These are phyloP conservation scores for Mycena vulgaris DNA, from an alignment of 768 basidiomycete species.

Conservation along the genomic window DNA sequence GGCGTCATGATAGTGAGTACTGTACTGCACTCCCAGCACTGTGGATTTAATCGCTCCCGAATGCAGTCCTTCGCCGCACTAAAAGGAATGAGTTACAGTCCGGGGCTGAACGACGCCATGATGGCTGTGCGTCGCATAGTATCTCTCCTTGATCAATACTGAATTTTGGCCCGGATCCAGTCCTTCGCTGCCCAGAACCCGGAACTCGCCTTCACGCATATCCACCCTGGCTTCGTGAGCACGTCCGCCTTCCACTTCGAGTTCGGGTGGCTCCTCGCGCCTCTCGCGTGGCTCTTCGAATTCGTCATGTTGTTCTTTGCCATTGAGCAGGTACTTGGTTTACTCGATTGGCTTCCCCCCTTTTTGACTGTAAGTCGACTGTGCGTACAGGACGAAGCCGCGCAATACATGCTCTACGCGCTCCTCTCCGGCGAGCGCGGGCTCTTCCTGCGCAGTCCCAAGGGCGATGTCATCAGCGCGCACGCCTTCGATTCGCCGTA, in stretches of 20 bases:
- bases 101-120: conserved; percentile 16
- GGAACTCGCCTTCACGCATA: conserved; percentile 14
- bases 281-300: conserved; percentile 5
- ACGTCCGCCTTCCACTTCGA: not conserved
- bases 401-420: conserved; percentile 15
- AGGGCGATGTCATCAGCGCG: conserved; percentile 11
- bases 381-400: conserved; percentile 23
- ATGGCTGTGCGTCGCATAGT: not conserved
- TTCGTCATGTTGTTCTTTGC: not conserved
- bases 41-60: not conserved
- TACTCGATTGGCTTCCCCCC: no score
- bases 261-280: conserved; percentile 3
- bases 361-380: no score
- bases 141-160: no score
- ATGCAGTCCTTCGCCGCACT: not conserved
- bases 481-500: not conserved
- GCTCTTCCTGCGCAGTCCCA: conserved; percentile 1
- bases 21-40: not conserved
- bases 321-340: not conserved
- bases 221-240: conserved; percentile 4
- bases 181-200: conserved; percentile 2
- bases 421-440: conserved; percentile 13
- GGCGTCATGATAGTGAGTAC: conserved; percentile 31
- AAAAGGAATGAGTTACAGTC: conserved; percentile 1
- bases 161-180: no score